Percentiles rank a stretch among this genome's conserved stretches.
These are phyloP conservation scores for Colletotrichum sp. DNA, from an alignment of 2,329 filamentous ascomycete species.

Conservation along the genomic window DNA sequence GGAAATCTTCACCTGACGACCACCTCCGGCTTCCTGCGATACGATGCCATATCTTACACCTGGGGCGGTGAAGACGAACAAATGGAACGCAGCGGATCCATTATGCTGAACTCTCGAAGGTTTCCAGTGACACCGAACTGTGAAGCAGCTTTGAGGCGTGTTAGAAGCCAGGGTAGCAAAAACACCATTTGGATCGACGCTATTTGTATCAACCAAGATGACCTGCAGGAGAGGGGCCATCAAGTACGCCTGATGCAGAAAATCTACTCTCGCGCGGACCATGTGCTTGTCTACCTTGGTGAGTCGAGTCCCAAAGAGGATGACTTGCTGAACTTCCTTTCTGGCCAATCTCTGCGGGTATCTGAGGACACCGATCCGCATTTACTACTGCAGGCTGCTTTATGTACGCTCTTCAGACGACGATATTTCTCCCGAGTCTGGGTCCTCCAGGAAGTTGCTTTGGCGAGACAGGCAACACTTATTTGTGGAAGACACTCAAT, in stretches of 20 bases:
- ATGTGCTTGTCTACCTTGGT: slow-evolving; percentile 3
- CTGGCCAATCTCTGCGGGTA: too few species aligned
- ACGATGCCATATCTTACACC: slow-evolving; percentile 41
- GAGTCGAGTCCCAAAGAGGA: slow-evolving; percentile 24
- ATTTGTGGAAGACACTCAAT: not conserved
- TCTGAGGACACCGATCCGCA: not conserved
- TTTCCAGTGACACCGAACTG: not conserved
- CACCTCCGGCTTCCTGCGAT: slow-evolving; percentile 1
- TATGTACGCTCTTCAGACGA: not conserved
- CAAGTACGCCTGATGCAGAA: slow-evolving; percentile 23
- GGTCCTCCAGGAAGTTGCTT: slow-evolving; percentile 31
- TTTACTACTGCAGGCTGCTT: not conserved
- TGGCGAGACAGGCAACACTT: slow-evolving; percentile 12
- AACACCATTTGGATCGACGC: slow-evolving; percentile 23
- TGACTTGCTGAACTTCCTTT: not conserved
- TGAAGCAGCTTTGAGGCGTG: not conserved
- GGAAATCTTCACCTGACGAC: not conserved
- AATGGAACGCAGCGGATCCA: not conserved
- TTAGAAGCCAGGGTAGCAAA: not conserved
- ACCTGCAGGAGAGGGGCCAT: slow-evolving; percentile 15
- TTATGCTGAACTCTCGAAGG: not conserved
- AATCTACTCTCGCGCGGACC: slow-evolving; percentile 7
- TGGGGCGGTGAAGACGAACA: slow-evolving; percentile 31
- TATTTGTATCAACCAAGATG: slow-evolving; percentile 24
- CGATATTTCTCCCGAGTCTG: slow-evolving; percentile 1